Evolutionary conservation across 2,329 filamentous ascomycete genomes (phyloP), one percentile per base, ranked within the genome.

Genomic region (Leptographium flavum): DNA sequence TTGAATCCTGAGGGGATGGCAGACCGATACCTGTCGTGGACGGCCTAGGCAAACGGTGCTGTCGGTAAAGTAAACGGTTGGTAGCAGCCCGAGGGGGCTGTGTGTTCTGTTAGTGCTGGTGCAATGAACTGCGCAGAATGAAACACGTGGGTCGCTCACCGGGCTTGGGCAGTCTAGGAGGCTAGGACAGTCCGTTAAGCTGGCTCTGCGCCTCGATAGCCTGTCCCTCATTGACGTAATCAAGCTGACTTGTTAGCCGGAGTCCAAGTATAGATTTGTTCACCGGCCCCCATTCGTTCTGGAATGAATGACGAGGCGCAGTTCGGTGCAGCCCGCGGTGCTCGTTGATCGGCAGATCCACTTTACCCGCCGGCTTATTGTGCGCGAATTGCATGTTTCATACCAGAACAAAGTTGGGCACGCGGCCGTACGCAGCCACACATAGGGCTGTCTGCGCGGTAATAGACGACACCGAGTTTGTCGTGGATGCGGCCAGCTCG

Each of bases 391-490:
- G 31, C 31, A n/a, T 35, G 10, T 15, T 21, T 13, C 55, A 17
- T 23, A 58, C 54, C 44, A 58, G 45, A 11, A 58, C 57, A 14
- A 65, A 58, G 44, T 64, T 65, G 2, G 63, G 60, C 22, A 49
- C 42, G 15, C 59, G 56, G 5, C 58, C 57, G 32, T 60, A 56
- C 17, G 51, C 53, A 15, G 43, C 43, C 17, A 51, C 49, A 50
- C 63, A 66, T 15, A 60, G 55, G 19, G 56, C 49, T 2, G 59
- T 53, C 50, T 65, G 63, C 2, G 73, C 73, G 0, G 54, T 57
- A 15, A 64, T 63, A 1, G 66, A 68, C 0, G 67, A 65, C 1
- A 67, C 62, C 10, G 72, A 68, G 11, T 71, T 73, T 36, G 58
- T 74, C 27, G 63, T 64, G 2, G 62, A 54, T 4, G 66, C 58